These are phyloP conservation scores for Aspergillus aculeatus DNA, from an alignment of 2,329 filamentous ascomycete genomes.

Conservation along the genomic window DNA sequence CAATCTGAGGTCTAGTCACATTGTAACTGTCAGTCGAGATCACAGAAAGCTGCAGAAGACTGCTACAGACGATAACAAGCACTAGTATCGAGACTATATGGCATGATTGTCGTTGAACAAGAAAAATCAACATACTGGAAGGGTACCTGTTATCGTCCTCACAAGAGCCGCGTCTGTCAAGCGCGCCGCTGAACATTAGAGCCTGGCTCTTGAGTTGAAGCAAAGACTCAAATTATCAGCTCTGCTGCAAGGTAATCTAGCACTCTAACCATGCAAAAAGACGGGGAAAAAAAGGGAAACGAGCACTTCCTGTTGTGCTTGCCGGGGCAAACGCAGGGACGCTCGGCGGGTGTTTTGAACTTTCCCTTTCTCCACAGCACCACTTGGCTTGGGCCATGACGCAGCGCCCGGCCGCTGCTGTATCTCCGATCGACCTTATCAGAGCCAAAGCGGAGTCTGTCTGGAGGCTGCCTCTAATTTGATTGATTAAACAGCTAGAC, in stretches of 20 bases:
- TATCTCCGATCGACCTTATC: constrained; percentile 38
- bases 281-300: not conserved
- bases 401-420: constrained; percentile 32
- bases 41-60: not conserved
- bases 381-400: constrained; percentile 31
- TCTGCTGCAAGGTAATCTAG: not conserved
- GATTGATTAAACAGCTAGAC: not conserved
- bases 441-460: not conserved
- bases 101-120: constrained; percentile 20
- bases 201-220: constrained; percentile 1
- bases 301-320: constrained; percentile 14
- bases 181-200: constrained; percentile 24
- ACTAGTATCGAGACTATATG: not conserved
- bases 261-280: not conserved
- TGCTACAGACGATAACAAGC: not conserved
- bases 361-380: constrained; percentile 36
- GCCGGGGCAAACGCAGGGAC: constrained; percentile 17
- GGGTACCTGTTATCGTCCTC: constrained; percentile 28
- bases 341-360: constrained; percentile 35
- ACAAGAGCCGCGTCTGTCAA: constrained; percentile 19
- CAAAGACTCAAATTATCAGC: not conserved
- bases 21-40: not conserved
- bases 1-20: constrained; percentile 17
- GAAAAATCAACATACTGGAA: constrained; percentile 26
- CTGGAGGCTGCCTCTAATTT: not conserved